These are phyloP conservation scores for Backusella sp. DNA, from an alignment of 192 early-diverging fungal genomes.

Conservation along the genomic window DNA sequence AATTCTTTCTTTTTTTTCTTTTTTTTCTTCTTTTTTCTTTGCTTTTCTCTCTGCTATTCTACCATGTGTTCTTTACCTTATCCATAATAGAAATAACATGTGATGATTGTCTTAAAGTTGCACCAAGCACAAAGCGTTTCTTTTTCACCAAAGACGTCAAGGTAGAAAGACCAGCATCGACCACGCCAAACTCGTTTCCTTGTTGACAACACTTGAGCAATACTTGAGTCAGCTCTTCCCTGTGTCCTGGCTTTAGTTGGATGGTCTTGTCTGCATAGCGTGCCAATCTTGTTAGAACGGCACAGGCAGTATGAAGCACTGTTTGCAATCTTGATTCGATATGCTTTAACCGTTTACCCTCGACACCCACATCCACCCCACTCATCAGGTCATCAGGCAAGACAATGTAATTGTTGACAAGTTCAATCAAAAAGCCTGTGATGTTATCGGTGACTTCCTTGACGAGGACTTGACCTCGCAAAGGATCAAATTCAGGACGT, in stretches of 20 bases:
- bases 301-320: not conserved
- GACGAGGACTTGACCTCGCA: conserved; percentile 21
- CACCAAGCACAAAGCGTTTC: conserved; percentile 30
- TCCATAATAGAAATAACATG: conserved; percentile 45
- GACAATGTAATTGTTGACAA: conserved; percentile 17
- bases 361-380: conserved; percentile 21
- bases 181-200: conserved; percentile 41
- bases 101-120: conserved; percentile 32
- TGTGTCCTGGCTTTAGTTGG: not conserved
- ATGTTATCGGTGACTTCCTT: conserved; percentile 17
- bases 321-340: conserved; percentile 16
- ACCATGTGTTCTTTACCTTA: conserved; percentile 26
- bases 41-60: not conserved
- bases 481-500: conserved; percentile 8
- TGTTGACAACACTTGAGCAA: conserved; percentile 38
- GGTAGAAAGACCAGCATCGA: conserved; percentile 48
- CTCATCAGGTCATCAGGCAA: not conserved
- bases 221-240: not conserved
- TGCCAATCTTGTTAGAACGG: not conserved
- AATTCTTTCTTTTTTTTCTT: not conserved
- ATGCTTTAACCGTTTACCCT: conserved; percentile 13
- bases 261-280: not conserved
- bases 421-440: conserved; percentile 12
- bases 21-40: not conserved
- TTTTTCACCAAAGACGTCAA: conserved; percentile 40